Base-by-base conservation (phyloP, 495 filamentous ascomycete species). In the Neurospora sp. region DNA sequence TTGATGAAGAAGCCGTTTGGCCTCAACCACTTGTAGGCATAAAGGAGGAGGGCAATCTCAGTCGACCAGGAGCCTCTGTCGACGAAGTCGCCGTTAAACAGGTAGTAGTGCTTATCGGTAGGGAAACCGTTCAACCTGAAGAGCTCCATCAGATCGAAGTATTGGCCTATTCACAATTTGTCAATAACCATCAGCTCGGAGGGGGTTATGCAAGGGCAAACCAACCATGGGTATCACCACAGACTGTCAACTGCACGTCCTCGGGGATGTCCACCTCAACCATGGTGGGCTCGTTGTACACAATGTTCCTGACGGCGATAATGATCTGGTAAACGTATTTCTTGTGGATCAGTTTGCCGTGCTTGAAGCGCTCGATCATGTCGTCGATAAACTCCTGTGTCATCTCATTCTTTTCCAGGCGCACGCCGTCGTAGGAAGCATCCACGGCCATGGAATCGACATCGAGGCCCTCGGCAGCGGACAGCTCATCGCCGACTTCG, bases 21-120 rank as follows among this genome's bases (percentile, higher is more conserved):
- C 71, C 90, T 90, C 76, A 99, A 82, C 94, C 93, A 97, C 84
- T 99, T 99, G 87, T 97, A 96, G 40, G 95, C 92, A 79, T 97
- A 99, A 34, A 99, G 88, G 37, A 97, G 87, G 34, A 99, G 86
- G 13, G 93, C 96, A 77, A 99, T 94, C 80, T 99, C 96, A 10
- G 92, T 95, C 19, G 95, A 98, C 96, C 96, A 99, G 42, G 93
- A 96, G 24, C 96, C 96, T 81, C 96, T 90, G 80, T 99, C 96
- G 34, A 99, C 96, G 76, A 99, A 99, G 82, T 99, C 96, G 76
- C 96, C 96, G 82, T 99, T 99, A 88, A 99, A 99, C 69, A 99
- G 90, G 78, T 98, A 99, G 78, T 89, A 90, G 76, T 98, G 93
- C 74, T 91, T 92, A 75, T 93, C 92, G 19, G 88, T 88, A 0